Evolutionary conservation across 331 rosid genomes (phyloP), one percentile per base, ranked within the genome.

Genomic region (Acacia pycnantha): DNA sequence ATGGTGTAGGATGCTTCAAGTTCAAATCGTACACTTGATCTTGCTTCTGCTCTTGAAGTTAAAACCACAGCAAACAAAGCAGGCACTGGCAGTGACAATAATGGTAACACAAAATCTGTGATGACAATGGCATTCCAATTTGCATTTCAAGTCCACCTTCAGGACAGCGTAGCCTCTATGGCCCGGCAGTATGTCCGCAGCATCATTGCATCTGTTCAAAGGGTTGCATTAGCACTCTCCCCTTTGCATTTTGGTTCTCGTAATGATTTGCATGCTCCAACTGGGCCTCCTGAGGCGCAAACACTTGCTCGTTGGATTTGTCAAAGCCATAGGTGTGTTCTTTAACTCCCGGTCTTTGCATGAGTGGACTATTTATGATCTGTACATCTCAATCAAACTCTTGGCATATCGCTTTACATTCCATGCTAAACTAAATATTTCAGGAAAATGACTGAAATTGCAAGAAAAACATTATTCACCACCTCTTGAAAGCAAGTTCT

Each of bases 121-220:
- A 96, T 96, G 99, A 96, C 99, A 71, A 96, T 96, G 73, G 99
- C 99, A 43, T 96, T 96, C 91, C 99, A 96, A 77, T 94, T 96
- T 82, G 97, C 98, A 76, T 94, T 89, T 78, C 97, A 92, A 76
- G 85, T 88, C 67, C 98, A 94, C 81, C 97, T 96, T 84, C 98
- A 96, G 83, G 98, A 94, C 48, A 96, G 77, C 77, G 89, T 96
- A 67, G 95, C 97, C 12, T 78, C 91, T 24, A 96, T 96, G 98
- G 98, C 98, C 35, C 77, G 99, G n/a, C 98, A 94, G 74, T 96
- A 96, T 74, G 90, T 94, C 48, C 91, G 98, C 27, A 94, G 95
- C 78, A 90, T 96, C 56, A 91, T 96, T 76, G 97, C 98, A 61
- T 92, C 99, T 58, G 97, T 96, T 82, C 99, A 96, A 92, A 91